Evolutionary conservation across 2,329 filamentous ascomycete species (phyloP).

Genomic region (Monosporascus ibericus): DNA sequence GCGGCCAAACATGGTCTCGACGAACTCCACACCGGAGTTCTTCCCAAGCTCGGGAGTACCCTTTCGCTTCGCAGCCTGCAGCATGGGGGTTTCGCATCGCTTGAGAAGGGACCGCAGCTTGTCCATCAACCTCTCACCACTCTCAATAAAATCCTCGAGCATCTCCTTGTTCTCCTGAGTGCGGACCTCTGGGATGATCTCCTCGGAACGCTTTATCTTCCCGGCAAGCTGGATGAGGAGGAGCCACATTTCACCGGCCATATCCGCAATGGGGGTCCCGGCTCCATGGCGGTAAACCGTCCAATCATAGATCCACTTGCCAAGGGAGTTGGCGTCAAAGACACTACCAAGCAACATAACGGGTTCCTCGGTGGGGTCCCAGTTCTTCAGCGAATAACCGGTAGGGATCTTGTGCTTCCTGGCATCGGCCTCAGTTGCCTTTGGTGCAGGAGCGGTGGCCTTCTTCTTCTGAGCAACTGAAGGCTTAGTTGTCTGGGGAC

Average conservation of each 20-base stretch:
- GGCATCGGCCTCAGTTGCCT: constrained; percentile 55
- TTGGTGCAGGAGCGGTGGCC: constrained; percentile 23
- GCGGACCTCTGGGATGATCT: constrained; percentile 67
- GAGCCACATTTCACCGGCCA: constrained; percentile 93
- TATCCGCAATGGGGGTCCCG: constrained; percentile 76
- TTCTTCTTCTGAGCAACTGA: constrained; percentile 35
- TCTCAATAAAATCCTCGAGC: constrained; percentile 84
- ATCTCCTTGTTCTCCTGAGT: constrained; percentile 68
- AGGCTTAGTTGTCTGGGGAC: constrained; percentile 47
- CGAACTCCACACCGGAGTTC: constrained; percentile 90
- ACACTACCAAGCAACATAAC: constrained; percentile 93
- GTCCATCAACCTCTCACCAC: constrained; percentile 78
- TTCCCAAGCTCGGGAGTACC: constrained; percentile 72
- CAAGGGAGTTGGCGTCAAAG: constrained; percentile 93
- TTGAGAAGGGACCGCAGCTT: constrained; percentile 84
- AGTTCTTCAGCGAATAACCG: constrained; percentile 95
- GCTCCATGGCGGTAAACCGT: constrained; percentile 86
- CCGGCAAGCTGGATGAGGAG: constrained; percentile 88
- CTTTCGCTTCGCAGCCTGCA: constrained; percentile 73
- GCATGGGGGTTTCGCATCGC: constrained; percentile 90
- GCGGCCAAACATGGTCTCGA: constrained; percentile 89
- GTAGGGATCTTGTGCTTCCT: constrained; percentile 68
- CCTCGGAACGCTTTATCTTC: constrained; percentile 87
- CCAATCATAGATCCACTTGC: constrained; percentile 99
- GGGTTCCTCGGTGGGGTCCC: constrained; percentile 90